These are phyloP conservation scores for Jamesozyma spencerorum DNA, from an alignment of 805 yeast species.

Conservation along the genomic window DNA sequence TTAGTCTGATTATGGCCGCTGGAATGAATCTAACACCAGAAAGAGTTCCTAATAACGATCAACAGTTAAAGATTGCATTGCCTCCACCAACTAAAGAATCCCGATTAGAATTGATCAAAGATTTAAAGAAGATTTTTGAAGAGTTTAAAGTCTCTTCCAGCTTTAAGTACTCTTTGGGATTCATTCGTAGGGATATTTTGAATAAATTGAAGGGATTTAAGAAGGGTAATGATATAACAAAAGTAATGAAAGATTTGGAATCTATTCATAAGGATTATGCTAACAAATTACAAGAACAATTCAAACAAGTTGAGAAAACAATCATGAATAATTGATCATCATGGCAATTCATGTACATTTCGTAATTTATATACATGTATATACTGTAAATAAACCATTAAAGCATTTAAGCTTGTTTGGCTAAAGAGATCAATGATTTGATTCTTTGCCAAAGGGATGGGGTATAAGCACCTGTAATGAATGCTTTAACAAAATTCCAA, in stretches of 20 bases:
- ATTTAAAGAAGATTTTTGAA: slow-evolving; percentile 59
- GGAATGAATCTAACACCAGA: slow-evolving; percentile 74
- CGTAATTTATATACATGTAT: background rate
- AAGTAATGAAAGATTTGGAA: slow-evolving; percentile 54
- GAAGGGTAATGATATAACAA: slow-evolving; percentile 46
- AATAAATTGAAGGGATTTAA: slow-evolving; percentile 40
- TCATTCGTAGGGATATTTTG: slow-evolving; percentile 49
- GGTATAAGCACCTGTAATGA: slow-evolving; percentile 81
- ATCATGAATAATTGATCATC: slow-evolving; percentile 5
- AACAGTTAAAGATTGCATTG: slow-evolving; percentile 60
- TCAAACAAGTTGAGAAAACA: slow-evolving; percentile 47
- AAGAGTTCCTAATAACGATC: slow-evolving; percentile 61
- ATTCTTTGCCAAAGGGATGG: slow-evolving; percentile 59
- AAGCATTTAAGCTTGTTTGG: slow-evolving; percentile 31
- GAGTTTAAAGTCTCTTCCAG: slow-evolving; percentile 42
- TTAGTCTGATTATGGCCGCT: slow-evolving; percentile 61
- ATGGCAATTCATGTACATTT: no score
- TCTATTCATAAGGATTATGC: slow-evolving; percentile 56
- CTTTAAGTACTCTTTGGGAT: slow-evolving; percentile 42
- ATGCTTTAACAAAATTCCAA: slow-evolving; percentile 76
- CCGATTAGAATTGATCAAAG: slow-evolving; percentile 44
- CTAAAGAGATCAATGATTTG: slow-evolving; percentile 44
- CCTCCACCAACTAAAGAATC: slow-evolving; percentile 69
- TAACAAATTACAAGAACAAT: slow-evolving; percentile 46
- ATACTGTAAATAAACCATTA: slow-evolving; percentile 1